Evolutionary conservation across 2,329 filamentous ascomycete species (phyloP).

Genomic region (Pseudogymnoascus sp.): DNA sequence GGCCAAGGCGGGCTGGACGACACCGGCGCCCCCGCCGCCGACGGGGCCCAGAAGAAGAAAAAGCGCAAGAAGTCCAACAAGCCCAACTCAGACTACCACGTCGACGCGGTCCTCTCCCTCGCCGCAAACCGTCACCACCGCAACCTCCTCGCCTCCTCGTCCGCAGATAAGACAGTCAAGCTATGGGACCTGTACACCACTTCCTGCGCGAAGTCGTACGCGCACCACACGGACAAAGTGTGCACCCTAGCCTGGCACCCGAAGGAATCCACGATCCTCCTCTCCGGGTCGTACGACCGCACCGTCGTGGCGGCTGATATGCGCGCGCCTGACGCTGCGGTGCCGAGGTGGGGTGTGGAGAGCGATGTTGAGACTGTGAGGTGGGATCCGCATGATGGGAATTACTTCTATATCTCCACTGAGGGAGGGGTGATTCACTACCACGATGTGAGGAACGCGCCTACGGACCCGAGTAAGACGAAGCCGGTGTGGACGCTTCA

Average conservation of each 20-base stretch:
- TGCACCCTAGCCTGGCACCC: conserved; percentile 94
- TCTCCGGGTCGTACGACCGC: conserved; percentile 91
- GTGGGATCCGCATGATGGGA: conserved; percentile 88
- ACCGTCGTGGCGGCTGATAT: conserved; percentile 94
- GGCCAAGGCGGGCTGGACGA: conserved; percentile 55
- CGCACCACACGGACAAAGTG: conserved; percentile 94
- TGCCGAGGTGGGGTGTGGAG: conserved; percentile 83
- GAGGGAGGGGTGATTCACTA: conserved; percentile 88
- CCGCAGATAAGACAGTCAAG: conserved; percentile 94
- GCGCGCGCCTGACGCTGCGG: conserved; percentile 77
- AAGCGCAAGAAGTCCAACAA: conserved; percentile 88
- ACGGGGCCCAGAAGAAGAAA: conserved; percentile 63
- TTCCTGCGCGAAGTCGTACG: conserved; percentile 91
- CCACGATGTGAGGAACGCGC: conserved; percentile 74
- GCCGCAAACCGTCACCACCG: conserved; percentile 89
- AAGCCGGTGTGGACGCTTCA: conserved; percentile 93
- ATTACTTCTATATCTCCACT: conserved; percentile 92
- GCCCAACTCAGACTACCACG: conserved; percentile 84
- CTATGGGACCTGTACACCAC: conserved; percentile 92
- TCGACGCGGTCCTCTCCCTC: conserved; percentile 85
- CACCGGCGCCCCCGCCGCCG: conserved; percentile 39
- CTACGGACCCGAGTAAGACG: conserved; percentile 60
- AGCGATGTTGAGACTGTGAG: conserved; percentile 87
- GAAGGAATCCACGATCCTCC: conserved; percentile 73
- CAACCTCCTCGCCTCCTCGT: conserved; percentile 88